These are phyloP conservation scores for Sarocladiaceae sp. DNA, from an alignment of 2,329 filamentous ascomycete species.

Conservation along the genomic window DNA sequence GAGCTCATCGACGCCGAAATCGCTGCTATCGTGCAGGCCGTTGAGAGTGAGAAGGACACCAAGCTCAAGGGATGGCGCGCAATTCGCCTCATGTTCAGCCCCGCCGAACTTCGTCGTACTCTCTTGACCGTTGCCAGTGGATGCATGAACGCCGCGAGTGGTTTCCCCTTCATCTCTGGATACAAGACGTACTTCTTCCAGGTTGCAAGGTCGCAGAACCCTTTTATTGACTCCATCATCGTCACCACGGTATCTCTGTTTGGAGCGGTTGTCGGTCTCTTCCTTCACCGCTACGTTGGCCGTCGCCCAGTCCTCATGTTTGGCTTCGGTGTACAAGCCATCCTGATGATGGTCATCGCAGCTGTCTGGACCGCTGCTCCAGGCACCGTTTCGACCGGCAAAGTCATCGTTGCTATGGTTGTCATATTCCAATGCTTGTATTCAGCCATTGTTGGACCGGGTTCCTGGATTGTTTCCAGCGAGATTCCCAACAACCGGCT, in stretches of 20 bases:
- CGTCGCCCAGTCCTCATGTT: background rate
- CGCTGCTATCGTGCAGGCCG: slow-evolving; percentile 58
- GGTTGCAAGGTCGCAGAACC: background rate
- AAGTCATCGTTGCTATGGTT: background rate
- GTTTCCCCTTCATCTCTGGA: background rate
- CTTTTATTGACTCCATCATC: background rate
- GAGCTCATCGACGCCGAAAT: slow-evolving; percentile 55
- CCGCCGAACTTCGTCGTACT: background rate
- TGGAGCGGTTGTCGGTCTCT: background rate
- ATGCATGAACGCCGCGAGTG: background rate
- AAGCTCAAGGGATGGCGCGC: background rate
- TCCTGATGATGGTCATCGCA: background rate
- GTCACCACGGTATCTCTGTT: background rate
- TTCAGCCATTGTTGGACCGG: background rate
- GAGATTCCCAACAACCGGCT: background rate
- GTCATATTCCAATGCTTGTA: background rate
- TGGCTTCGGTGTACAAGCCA: background rate
- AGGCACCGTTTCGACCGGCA: background rate
- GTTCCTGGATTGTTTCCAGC: background rate
- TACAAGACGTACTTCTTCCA: background rate
- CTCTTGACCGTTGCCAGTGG: background rate
- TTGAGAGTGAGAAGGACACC: slow-evolving; percentile 22
- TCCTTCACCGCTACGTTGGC: background rate
- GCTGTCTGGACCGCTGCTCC: background rate
- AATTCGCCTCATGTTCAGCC: background rate